phyloP scores from a whole-genome alignment of 2,329 filamentous ascomycete species.

The Thyridium curvatum region DNA sequence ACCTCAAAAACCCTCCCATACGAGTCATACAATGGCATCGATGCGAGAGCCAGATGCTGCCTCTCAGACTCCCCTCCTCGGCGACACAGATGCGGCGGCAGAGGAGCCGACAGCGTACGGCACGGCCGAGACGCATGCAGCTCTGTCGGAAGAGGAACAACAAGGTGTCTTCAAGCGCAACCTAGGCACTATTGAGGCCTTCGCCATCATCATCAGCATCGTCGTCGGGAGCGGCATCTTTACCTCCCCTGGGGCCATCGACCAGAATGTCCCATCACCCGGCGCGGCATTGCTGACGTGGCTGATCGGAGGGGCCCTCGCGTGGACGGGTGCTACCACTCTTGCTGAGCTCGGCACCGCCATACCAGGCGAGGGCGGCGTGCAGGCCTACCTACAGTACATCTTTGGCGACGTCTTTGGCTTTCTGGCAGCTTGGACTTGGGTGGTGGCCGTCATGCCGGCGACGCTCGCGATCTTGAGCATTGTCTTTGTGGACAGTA shows the following conservation, averaged over 20 bases:
- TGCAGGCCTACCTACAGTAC: constrained; percentile 56
- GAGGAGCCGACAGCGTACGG: too few species aligned
- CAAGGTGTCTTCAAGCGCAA: constrained; percentile 28
- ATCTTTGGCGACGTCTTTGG: constrained; percentile 55
- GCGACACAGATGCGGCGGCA: too few species aligned
- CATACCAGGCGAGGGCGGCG: constrained; percentile 56
- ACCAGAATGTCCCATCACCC: constrained; percentile 57
- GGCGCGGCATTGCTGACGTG: constrained; percentile 52
- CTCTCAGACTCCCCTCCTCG: too few species aligned
- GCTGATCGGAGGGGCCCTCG: constrained; percentile 54
- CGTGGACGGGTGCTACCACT: constrained; percentile 57
- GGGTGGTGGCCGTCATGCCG: constrained; percentile 59
- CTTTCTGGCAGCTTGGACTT: constrained; percentile 61
- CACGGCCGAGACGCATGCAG: too few species aligned
- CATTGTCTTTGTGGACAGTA: constrained; percentile 57
- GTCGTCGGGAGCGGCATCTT: constrained; percentile 62
- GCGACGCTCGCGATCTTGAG: constrained; percentile 57
- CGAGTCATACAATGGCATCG: too few species aligned
- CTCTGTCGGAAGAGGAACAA: too few species aligned
- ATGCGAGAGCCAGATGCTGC: too few species aligned
- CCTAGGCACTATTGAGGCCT: constrained; percentile 37
- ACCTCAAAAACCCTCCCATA: too few species aligned
- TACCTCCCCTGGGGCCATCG: constrained; percentile 56
- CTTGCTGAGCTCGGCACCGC: constrained; percentile 59
- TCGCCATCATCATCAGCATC: constrained; percentile 49